Percentiles rank a stretch among this genome's conserved stretches.
These are phyloP conservation scores for Rosa multiflora DNA, from an alignment of 306 rosid genomes.

Conservation along the genomic window DNA sequence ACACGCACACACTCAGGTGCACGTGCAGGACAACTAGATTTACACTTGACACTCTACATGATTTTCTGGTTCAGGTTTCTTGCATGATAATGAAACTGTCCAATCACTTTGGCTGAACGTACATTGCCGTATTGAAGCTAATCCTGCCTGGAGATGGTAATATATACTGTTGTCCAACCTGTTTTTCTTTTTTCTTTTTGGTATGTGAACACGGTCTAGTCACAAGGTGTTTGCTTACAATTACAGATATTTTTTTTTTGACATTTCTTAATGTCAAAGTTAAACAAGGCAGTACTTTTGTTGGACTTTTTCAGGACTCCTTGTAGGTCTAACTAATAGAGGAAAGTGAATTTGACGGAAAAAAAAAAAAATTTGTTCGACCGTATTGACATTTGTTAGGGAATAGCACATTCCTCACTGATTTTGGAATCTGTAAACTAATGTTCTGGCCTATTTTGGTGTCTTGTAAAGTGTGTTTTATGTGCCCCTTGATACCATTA, in stretches of 20 bases:
- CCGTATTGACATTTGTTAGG: not conserved
- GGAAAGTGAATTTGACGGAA: not conserved
- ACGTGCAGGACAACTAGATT: not conserved
- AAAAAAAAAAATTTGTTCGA: not conserved
- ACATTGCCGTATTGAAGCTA: conserved; percentile 73
- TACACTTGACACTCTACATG: not conserved
- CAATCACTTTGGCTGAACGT: conserved; percentile 51
- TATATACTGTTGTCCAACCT: conserved; percentile 9
- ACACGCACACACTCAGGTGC: not conserved
- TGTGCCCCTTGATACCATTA: not conserved
- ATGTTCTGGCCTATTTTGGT: not conserved
- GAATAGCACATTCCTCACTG: not conserved
- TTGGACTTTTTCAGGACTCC: not conserved
- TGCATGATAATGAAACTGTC: conserved; percentile 29
- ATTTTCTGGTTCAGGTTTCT: conserved; percentile 34
- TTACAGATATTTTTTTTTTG: too few relatives aligned
- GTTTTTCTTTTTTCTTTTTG: not conserved
- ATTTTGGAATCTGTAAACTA: not conserved
- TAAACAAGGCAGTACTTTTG: not conserved
- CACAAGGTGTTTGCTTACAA: not conserved
- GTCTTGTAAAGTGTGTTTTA: not conserved
- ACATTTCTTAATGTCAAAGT: not conserved
- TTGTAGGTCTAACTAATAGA: not conserved
- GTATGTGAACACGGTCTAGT: not conserved
- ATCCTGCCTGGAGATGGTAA: conserved; percentile 94